Conservation (phyloP, 2,329 filamentous ascomycete species). For the Bertia moriformis region DNA sequence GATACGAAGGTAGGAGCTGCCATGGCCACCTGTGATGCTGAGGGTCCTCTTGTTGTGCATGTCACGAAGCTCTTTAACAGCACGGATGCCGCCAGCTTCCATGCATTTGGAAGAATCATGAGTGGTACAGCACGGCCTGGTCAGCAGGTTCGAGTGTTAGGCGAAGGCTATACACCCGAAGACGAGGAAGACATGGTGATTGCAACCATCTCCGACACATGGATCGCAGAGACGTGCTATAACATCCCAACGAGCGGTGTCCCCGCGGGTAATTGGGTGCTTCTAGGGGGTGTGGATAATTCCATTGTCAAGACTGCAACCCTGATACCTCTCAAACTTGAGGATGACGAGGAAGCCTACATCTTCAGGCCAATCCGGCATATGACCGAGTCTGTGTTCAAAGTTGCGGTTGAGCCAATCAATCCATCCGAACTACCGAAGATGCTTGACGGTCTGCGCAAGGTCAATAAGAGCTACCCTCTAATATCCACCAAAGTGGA, state of each 20-base stretch:
- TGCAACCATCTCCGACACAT: conserved; percentile 72
- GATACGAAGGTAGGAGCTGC: conserved; percentile 68
- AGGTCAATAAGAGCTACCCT: conserved; percentile 96
- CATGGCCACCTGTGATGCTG: conserved; percentile 72
- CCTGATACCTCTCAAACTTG: conserved; percentile 64
- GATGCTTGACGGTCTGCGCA: conserved; percentile 92
- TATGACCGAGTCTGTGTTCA: conserved; percentile 94
- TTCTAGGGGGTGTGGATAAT: conserved; percentile 89
- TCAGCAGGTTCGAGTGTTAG: conserved; percentile 74
- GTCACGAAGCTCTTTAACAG: conserved; percentile 89
- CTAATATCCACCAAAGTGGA: conserved; percentile 94
- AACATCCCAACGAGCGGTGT: conserved; percentile 83
- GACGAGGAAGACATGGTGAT: conserved; percentile 95
- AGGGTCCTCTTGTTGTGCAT: conserved; percentile 82
- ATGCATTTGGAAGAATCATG: conserved; percentile 80
- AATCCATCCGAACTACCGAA: conserved; percentile 96
- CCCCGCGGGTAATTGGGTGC: conserved; percentile 81
- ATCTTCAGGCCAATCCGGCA: conserved; percentile 88
- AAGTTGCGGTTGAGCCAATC: conserved; percentile 93
- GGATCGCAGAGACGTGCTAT: conserved; percentile 84
- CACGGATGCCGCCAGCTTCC: conserved; percentile 76
- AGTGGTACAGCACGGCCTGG: conserved; percentile 78
- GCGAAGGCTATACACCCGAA: conserved; percentile 88
- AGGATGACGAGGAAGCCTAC: conserved; percentile 80
- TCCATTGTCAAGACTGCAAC: conserved; percentile 97